Evolutionary conservation across 1,284 basidiomycete species (phyloP).

Genomic region (Pterulicium gracile): DNA sequence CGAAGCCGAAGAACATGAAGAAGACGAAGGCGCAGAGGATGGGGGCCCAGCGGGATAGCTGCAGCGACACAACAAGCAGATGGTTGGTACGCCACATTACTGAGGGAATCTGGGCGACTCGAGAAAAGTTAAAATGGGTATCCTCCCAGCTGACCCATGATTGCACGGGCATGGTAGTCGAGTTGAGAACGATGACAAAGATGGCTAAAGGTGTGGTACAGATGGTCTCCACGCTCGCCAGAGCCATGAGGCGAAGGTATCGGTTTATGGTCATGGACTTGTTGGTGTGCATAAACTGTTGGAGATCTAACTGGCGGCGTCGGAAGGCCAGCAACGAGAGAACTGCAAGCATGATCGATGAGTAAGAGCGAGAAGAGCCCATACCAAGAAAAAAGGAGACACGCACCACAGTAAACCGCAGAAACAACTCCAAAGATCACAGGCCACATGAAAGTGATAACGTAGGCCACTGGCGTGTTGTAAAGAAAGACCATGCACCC

Average conservation of each 20-base stretch:
- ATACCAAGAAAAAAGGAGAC: too few species aligned
- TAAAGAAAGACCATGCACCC: conserved; percentile 16
- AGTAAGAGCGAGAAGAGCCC: not conserved
- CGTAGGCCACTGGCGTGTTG: conserved; percentile 31
- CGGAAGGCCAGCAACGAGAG: conserved; percentile 2
- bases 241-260: conserved; percentile 31
- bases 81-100: conserved; percentile 10
- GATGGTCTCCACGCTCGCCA: conserved; percentile 21
- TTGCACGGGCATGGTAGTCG: conserved; percentile 10
- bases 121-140: conserved; percentile 19
- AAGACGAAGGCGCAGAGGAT: conserved; percentile 30
- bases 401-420: conserved; percentile 26
- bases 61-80: conserved; percentile 14
- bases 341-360: not conserved
- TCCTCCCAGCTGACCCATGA: conserved; percentile 23
- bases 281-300: conserved; percentile 12
- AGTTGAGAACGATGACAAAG: conserved; percentile 5
- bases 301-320: not conserved
- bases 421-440: conserved; percentile 31
- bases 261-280: conserved; percentile 20
- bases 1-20: conserved; percentile 36
- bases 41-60: conserved; percentile 28
- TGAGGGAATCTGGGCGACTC: conserved; percentile 14
- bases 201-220: conserved; percentile 15
- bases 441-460: conserved; percentile 29